phyloP scores from a whole-genome alignment of 345 rosid genomes.

The Alliaria petiolata region DNA sequence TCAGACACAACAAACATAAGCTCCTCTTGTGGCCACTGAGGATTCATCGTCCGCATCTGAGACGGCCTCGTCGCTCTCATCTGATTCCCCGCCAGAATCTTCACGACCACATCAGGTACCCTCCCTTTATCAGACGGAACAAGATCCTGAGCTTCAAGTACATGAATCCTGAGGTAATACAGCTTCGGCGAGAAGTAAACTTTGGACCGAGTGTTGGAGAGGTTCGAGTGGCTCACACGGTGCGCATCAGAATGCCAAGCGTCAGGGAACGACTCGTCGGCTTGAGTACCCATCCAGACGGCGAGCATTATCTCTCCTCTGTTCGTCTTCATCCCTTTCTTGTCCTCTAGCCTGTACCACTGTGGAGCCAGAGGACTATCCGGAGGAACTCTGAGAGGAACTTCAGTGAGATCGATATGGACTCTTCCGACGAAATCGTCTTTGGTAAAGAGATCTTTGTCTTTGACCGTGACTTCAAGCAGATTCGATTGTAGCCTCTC shows the following conservation, averaged over 20 bases:
- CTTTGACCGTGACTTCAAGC: conserved; percentile 76
- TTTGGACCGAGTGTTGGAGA: conserved; percentile 73
- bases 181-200: conserved; percentile 93
- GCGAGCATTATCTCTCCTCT: conserved; percentile 94
- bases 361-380: conserved; percentile 97
- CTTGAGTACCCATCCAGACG: conserved; percentile 98
- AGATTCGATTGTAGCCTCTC: conserved; percentile 71
- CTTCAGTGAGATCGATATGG: conserved; percentile 56
- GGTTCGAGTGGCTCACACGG: conserved; percentile 57
- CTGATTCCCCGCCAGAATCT: conserved; percentile 63
- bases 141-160: conserved; percentile 84
- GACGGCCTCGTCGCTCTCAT: conserved; percentile 45
- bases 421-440: conserved; percentile 76
- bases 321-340: conserved; percentile 50
- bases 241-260: conserved; percentile 99
- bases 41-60: conserved; percentile 52
- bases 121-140: conserved; percentile 63
- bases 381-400: conserved; percentile 80
- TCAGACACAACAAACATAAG: conserved; percentile 93
- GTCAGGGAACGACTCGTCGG: conserved; percentile 89
- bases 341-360: conserved; percentile 79
- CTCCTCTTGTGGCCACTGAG: conserved; percentile 70
- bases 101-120: conserved; percentile 57
- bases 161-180: conserved; percentile 72
- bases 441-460: conserved; percentile 65